phyloP scores from a whole-genome alignment of 148 eudicot species.

The Persicaria tinctoria region DNA sequence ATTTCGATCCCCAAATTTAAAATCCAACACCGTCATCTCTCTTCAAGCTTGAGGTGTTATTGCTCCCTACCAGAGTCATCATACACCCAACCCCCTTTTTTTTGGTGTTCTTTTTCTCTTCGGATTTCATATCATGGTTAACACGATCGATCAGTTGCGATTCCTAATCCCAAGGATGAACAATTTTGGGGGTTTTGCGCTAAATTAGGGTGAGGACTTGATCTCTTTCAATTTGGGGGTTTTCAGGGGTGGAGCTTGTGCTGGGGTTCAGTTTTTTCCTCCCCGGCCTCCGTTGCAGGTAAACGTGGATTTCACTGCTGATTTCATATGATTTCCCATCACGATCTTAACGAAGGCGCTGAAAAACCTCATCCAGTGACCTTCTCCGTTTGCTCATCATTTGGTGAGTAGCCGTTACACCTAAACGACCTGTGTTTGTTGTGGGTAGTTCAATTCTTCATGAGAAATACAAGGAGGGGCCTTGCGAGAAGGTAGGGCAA shows the following conservation, averaged over 20 bases:
- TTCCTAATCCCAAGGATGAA: not conserved
- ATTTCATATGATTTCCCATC: not conserved
- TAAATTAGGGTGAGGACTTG: too few species aligned
- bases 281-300: not conserved
- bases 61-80: conserved; percentile 4
- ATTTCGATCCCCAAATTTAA: not conserved
- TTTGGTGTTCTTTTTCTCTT: not conserved
- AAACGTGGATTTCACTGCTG: not conserved
- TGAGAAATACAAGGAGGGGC: not conserved
- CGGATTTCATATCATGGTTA: not conserved
- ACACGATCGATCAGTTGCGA: not conserved
- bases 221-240: too few species aligned
- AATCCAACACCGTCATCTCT: not conserved
- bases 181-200: too few species aligned
- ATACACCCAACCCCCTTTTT: not conserved
- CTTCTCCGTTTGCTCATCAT: not conserved
- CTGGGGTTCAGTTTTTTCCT: too few species aligned
- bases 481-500: not conserved
- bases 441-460: conserved; percentile 1
- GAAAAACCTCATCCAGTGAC: not conserved
- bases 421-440: not conserved
- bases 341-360: not conserved
- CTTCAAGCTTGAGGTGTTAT: conserved; percentile 8
- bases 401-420: conserved; percentile 8
- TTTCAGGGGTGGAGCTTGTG: too few species aligned